A percentile compares a stretch with the other conserved stretches of the same genome.
Conservation (phyloP, 169 alveolate species). For the Plasmodium fragile region DNA sequence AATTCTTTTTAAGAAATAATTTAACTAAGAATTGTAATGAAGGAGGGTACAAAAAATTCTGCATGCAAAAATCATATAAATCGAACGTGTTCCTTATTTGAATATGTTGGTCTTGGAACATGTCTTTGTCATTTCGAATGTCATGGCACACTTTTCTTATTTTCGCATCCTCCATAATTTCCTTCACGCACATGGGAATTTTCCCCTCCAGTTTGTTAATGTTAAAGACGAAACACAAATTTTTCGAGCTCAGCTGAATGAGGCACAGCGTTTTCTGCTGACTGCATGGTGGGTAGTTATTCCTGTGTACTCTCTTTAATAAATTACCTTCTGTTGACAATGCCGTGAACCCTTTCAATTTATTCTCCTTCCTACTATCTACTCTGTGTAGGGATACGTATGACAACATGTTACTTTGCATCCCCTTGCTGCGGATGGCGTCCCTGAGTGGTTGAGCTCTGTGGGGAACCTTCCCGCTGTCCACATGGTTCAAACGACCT, state of each 20-base stretch:
- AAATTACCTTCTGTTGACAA: background rate
- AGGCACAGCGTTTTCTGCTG: conserved; percentile 39
- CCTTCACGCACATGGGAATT: conserved; percentile 39
- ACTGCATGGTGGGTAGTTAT: background rate
- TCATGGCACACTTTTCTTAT: conserved; percentile 61
- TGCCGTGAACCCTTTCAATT: background rate
- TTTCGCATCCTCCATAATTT: conserved; percentile 33
- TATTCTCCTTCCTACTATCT: background rate
- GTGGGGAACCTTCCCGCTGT: background rate
- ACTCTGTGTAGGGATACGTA: background rate
- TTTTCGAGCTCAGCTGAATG: conserved; percentile 33
- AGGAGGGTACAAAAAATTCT: conserved; percentile 55
- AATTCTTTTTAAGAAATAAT: conserved; percentile 31
- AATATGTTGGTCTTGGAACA: conserved; percentile 22
- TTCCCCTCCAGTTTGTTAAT: conserved; percentile 33
- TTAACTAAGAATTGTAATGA: conserved; percentile 58
- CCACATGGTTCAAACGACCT: background rate
- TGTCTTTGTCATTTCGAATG: conserved; percentile 52
- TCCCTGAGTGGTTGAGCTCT: background rate
- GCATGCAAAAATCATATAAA: conserved; percentile 56
- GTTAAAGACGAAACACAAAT: conserved; percentile 63
- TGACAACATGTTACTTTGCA: background rate
- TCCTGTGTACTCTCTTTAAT: background rate
- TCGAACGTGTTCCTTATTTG: conserved; percentile 56
- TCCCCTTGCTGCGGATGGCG: background rate